These are phyloP conservation scores for Phytophthora cajani DNA, from an alignment of 352 stramenopile species.

Conservation along the genomic window DNA sequence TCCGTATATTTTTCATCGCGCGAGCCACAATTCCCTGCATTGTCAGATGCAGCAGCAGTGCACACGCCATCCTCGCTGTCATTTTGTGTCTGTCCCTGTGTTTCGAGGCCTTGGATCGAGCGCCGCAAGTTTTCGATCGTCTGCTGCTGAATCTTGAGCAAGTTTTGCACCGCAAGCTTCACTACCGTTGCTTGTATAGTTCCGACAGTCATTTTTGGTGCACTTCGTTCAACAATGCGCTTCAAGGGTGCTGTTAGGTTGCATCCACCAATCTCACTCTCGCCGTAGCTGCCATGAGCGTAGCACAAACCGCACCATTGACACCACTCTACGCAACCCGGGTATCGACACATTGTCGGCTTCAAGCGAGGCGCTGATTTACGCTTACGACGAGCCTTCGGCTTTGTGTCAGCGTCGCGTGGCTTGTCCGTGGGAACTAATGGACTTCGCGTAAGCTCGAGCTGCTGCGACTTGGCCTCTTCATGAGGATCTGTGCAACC, in stretches of 20 bases:
- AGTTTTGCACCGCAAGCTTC: neutral
- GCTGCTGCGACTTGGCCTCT: neutral
- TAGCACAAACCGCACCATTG: conserved; percentile 16
- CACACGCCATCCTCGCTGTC: neutral
- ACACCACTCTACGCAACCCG: neutral
- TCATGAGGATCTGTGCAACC: neutral
- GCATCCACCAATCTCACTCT: conserved; percentile 17
- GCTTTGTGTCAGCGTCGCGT: neutral
- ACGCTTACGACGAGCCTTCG: neutral
- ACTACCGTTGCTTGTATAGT: neutral
- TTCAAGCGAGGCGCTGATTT: neutral
- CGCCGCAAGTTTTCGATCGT: neutral
- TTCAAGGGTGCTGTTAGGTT: neutral
- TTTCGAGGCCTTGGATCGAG: neutral
- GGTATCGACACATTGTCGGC: conserved; percentile 2
- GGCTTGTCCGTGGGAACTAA: neutral
- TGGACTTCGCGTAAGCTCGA: neutral
- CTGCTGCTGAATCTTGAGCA: neutral
- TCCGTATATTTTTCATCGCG: neutral
- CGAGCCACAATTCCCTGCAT: neutral
- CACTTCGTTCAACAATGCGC: conserved; percentile 4
- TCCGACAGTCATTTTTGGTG: conserved; percentile 6
- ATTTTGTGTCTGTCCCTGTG: neutral
- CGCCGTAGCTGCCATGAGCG: conserved; percentile 10
- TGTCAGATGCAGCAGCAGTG: neutral